Conservation (phyloP, 306 rosid species). For the Citrullus mucosospermus region DNA sequence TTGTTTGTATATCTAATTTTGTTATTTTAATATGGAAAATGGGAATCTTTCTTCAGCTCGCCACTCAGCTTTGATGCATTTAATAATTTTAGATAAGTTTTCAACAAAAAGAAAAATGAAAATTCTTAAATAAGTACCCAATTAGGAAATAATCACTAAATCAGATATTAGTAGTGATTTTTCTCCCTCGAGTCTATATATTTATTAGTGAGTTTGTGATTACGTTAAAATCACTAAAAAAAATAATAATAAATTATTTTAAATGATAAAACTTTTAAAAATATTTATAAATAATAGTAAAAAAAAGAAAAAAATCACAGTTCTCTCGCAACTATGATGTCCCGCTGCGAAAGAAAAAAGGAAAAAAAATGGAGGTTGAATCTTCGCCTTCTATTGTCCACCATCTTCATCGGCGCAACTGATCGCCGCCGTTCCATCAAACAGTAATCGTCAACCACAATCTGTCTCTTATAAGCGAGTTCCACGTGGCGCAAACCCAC, state of each 20-base stretch:
- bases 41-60: background rate
- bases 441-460: background rate
- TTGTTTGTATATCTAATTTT: background rate
- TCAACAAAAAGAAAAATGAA: too few relatives aligned
- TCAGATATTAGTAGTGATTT: too few relatives aligned
- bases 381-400: background rate
- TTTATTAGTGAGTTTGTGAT: too few relatives aligned
- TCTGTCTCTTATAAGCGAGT: background rate
- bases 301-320: too few relatives aligned
- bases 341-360: background rate
- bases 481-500: background rate
- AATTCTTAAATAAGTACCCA: background rate
- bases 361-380: background rate
- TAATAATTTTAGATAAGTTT: too few relatives aligned
- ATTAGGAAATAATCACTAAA: background rate
- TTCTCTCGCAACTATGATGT: too few relatives aligned
- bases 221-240: too few relatives aligned
- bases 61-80: background rate
- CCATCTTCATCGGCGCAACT: background rate
- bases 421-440: conserved; percentile 10
- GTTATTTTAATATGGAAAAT: background rate
- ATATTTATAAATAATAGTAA: too few relatives aligned
- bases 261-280: too few relatives aligned
- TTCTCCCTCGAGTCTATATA: too few relatives aligned
- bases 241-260: too few relatives aligned